Base-by-base conservation (phyloP, 169 alveolate species). In the Plasmodium ovale region DNA sequence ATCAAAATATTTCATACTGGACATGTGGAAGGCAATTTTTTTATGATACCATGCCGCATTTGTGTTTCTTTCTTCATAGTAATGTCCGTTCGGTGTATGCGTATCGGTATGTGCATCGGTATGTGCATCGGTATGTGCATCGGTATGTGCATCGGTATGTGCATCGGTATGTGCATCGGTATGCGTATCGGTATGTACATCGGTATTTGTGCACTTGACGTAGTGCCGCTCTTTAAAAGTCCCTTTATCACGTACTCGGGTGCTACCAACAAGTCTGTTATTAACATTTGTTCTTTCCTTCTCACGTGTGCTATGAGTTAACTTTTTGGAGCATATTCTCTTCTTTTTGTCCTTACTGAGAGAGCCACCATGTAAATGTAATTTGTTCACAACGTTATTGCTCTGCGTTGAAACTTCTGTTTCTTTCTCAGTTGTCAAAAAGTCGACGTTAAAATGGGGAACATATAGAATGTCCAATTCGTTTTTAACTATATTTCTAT, bases 1-100 rank as follows among this genome's bases (percentile, higher is more conserved):
- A 9, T 85, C 91, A 62, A 85, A 85, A 33, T 42, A 35, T 85
- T 85, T 85, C 42, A 85, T 33, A 62, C 54, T 85, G 49, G 42
- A 65, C 31, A 44, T 35, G 25, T 31, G 59, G 0, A 33, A 31
- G 12, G 44, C 39, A 35, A 29, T 27, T 65, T 12, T 10, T 29
- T 65, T 65, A 49, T 79, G 37, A 16, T 33, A 60, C 29, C 25
- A 60, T 42, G 23, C 10, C 53, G 19, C 23, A 67, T 12, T 69
- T 35, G 37, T 14, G 37, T 16, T 27, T 7, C 47, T 49, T 39
- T 64, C 67, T 35, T 44, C 12, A 65, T 33, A 7, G 27, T 60
- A 1, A 29, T 1, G 4, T 0, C 33, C 19, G 5, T 73, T 47
- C 23, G 21, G 16, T 23, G 31, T 58, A 64, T 23, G 35, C n/a